Base-by-base conservation (phyloP, 2,329 filamentous ascomycete species). In the Aspergillus chevalieri region DNA sequence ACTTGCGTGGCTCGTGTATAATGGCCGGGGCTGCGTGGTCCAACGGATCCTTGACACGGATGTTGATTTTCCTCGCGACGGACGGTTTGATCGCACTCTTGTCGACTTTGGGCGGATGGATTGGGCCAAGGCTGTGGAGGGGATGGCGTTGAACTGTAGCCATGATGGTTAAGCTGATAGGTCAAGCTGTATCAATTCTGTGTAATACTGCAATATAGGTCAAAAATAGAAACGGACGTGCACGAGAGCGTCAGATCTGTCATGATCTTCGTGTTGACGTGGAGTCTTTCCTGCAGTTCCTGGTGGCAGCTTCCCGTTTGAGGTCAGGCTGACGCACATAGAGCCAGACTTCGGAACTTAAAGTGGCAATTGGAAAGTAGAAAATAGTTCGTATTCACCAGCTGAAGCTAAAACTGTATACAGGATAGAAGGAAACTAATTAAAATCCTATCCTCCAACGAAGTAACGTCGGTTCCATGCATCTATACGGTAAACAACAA, bases 1-100 rank as follows among this genome's bases (percentile, higher is more conserved):
- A 65, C 39, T 59, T 53, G n/a, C 54, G 58, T 2, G 65, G 65
- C 28, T 66, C 55, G 52, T 69, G 67, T 7, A 69, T 55, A 47
- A 69, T 61, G 14, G 58, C 59, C 14, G 57, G 58, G 1, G 54
- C 58, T 26, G 55, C 48, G 34, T 62, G 57, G 47, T 61, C 51
- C 8, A 58, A 53, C 6, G 58, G 57, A 47, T 61, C 58, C 4
- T 53, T 48, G 38, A 60, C 58, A 36, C 39, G 19, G 44, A 61
- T 62, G 36, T 49, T 30, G 38, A 57, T 46, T 1, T 48, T 39
- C 19, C 50, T 49, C 14, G 55, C 55, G 17, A 53, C 41, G 3
- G 53, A 51, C 4, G 53, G 52, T 45, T 57, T 56, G 41, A 54
- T 39, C 21, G 49, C 52, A 5, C 43, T 24, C 8, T 50, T 51